A percentile compares a stretch with the other conserved stretches of the same genome.
Conservation (phyloP, 352 stramenopile species). For the Phytophthora cajani region DNA sequence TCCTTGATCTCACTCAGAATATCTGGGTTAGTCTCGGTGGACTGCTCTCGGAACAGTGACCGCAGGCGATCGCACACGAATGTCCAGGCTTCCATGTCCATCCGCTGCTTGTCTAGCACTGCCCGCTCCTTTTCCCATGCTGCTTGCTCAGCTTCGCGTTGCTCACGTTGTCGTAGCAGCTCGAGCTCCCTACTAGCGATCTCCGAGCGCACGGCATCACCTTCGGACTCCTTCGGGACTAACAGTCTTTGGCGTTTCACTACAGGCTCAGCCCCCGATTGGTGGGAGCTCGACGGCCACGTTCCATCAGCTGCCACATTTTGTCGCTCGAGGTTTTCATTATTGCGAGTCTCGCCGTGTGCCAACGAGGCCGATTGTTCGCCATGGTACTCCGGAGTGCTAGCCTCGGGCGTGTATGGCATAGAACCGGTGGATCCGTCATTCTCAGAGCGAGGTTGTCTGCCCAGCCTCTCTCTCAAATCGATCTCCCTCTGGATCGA, state of each 20-base stretch:
- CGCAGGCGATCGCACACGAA: constrained; percentile 45
- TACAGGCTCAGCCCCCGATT: constrained; percentile 10
- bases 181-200: constrained; percentile 41
- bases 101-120: constrained; percentile 36
- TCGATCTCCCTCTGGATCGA: constrained; percentile 38
- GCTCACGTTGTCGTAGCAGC: constrained; percentile 35
- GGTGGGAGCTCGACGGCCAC: constrained; percentile 15
- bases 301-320: constrained; percentile 10
- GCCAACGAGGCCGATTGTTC: constrained; percentile 6
- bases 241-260: constrained; percentile 20
- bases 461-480: constrained; percentile 12
- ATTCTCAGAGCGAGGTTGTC: constrained; percentile 17
- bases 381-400: neutral
- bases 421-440: constrained; percentile 15
- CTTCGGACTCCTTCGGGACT: constrained; percentile 1
- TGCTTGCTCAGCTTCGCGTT: constrained; percentile 38
- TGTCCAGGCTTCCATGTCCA: constrained; percentile 45
- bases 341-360: constrained; percentile 17
- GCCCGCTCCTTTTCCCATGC: constrained; percentile 42
- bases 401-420: constrained; percentile 16
- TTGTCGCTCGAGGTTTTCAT: constrained; percentile 22
- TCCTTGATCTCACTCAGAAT: constrained; percentile 40
- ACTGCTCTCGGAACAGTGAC: constrained; percentile 37
- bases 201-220: constrained; percentile 27
- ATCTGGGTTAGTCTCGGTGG: constrained; percentile 28